Evolutionary conservation across 169 alveolate genomes (phyloP).

Genomic region (Toxoplasma gondii): DNA sequence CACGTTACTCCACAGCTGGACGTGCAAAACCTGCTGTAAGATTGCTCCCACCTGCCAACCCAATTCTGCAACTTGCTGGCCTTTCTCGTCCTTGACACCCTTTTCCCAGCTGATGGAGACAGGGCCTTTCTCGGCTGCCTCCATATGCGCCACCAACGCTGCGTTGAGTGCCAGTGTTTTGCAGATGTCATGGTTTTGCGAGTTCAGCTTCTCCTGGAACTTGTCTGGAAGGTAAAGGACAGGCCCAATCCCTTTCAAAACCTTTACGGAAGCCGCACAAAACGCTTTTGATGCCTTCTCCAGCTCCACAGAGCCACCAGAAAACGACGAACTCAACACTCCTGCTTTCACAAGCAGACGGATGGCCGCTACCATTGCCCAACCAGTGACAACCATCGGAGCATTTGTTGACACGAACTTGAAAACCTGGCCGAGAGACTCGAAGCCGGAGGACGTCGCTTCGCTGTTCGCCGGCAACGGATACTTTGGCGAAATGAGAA

Average conservation of each 20-base stretch:
- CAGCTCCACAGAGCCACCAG: conserved; percentile 14
- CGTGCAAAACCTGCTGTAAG: conserved; percentile 19
- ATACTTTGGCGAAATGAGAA: conserved; percentile 8
- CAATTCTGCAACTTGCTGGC: not conserved
- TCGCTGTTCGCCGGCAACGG: conserved; percentile 55
- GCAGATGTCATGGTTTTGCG: not conserved
- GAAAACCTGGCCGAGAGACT: conserved; percentile 30
- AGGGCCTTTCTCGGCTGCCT: not conserved
- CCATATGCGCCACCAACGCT: not conserved
- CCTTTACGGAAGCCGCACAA: conserved; percentile 26
- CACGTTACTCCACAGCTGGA: not conserved
- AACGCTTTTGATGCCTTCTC: not conserved
- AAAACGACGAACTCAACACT: not conserved
- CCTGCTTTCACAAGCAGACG: not conserved
- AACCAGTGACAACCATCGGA: conserved; percentile 34
- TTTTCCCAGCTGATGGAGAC: not conserved
- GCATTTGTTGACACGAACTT: conserved; percentile 17
- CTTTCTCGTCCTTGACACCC: not conserved
- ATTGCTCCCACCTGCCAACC: conserved; percentile 53
- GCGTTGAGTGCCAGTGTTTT: not conserved
- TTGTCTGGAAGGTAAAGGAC: not conserved
- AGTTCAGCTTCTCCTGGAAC: not conserved
- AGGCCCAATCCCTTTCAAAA: not conserved
- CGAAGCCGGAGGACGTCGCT: conserved; percentile 47
- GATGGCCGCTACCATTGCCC: not conserved